A percentile compares a stretch with the other conserved stretches of the same genome.
Conservation (phyloP, 2,329 filamentous ascomycete species). For the Diaporthe capsici region DNA sequence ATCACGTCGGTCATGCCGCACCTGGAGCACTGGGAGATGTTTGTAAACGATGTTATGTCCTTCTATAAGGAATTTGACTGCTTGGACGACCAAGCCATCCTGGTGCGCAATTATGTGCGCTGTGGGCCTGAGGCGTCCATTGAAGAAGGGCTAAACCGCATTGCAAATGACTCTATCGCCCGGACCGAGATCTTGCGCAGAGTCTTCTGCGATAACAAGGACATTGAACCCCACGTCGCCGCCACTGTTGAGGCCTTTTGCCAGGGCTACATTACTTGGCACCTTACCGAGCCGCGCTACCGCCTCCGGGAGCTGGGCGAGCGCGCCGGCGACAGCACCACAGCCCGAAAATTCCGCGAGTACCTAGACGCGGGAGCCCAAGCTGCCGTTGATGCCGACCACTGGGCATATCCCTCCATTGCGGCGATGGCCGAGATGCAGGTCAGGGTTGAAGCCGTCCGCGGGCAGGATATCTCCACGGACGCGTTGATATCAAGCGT, state of each 20-base stretch:
- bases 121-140: background rate
- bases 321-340: background rate
- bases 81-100: background rate
- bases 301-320: slow-evolving; percentile 8
- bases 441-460: background rate
- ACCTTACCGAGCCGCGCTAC: background rate
- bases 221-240: background rate
- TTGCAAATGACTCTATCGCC: background rate
- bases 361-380: slow-evolving; percentile 2
- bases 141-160: background rate
- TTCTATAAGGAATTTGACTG: background rate
- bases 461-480: no score
- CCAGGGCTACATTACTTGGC: slow-evolving; percentile 13
- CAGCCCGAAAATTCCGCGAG: background rate
- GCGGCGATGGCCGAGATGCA: background rate
- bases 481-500: background rate
- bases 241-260: background rate
- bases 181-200: background rate
- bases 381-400: background rate
- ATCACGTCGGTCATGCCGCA: slow-evolving; percentile 3
- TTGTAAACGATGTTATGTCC: background rate
- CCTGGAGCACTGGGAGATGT: background rate
- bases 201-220: background rate
- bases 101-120: background rate
- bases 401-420: slow-evolving; percentile 2